phyloP scores from a whole-genome alignment of 306 rosid species.

The Parietaria judaica region DNA sequence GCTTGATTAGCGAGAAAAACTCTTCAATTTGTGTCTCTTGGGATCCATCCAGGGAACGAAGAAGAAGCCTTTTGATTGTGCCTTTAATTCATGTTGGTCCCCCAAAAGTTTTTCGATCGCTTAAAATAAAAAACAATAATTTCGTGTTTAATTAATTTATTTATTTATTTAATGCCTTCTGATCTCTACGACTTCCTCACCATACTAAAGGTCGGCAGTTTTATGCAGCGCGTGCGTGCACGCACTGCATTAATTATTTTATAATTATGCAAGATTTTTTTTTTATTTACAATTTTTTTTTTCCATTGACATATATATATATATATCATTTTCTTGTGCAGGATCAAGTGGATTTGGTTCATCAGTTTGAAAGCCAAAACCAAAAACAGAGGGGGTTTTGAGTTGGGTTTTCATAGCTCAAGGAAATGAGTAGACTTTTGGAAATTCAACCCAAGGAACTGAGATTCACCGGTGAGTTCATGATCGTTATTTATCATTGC shows the following conservation, averaged over 20 bases:
- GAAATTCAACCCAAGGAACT: constrained; percentile 77
- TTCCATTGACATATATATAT: neutral
- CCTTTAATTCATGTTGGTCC: neutral
- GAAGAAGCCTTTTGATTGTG: constrained; percentile 13
- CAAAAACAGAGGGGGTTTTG: constrained; percentile 7
- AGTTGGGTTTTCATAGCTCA: constrained; percentile 12
- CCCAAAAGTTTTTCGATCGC: no score
- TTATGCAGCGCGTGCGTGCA: neutral
- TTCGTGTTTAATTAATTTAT: neutral
- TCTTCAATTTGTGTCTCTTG: constrained; percentile 15
- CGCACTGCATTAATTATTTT: neutral
- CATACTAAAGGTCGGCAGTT: constrained; percentile 7
- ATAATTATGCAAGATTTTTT: neutral
- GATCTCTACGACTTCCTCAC: constrained; percentile 14
- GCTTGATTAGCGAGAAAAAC: constrained; percentile 22
- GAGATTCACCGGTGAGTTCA: constrained; percentile 58
- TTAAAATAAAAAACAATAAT: neutral
- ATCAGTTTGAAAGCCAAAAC: constrained; percentile 11
- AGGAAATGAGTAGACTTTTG: constrained; percentile 58
- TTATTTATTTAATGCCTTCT: constrained; percentile 3
- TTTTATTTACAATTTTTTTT: neutral
- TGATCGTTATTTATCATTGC: constrained; percentile 5
- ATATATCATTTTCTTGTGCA: neutral
- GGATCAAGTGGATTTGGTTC: constrained; percentile 15
- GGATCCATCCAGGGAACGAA: constrained; percentile 24